Base-by-base conservation (phyloP, 495 filamentous ascomycete genomes). In the Xylaria intraflava region DNA sequence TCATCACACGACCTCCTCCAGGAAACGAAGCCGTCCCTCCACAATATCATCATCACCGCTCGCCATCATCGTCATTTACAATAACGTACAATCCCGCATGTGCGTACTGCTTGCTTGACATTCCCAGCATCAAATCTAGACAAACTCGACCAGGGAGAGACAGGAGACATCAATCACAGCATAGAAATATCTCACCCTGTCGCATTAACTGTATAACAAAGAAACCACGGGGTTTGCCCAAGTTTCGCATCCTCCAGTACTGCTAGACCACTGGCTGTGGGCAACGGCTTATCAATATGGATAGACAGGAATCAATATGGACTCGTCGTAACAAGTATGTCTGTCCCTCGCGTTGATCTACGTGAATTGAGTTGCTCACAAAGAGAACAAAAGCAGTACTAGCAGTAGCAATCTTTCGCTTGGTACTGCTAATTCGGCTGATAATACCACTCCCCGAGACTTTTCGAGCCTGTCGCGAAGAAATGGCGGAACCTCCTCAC, bases 241-340 rank as follows among this genome's bases (percentile, higher is more conserved):
- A 55, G 52, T 48, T 48, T 55, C 45, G 43, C 22, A 12, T 42
- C 33, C 17, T 41, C 16, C 26, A 27, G 39, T 29, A 47, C 31
- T 47, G 51, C 35, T 33, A 41, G 43, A 47, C 51, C 33, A 54
- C 43, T 24, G 33, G 43, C 45, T 49, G 38, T 38, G 27, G 40
- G 44, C 35, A 38, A 55, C 22, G n/a, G 42, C 39, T 40, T 33
- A 26, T 33, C 59, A 62, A 57, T 44, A 64, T 66, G 64, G 64
- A 64, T 79, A 70, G 70, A 56, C 64, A 66, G 50, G 64, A 66
- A 60, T 66, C 64, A 51, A 64, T 95, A 81, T 96, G 90, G 90
- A 89, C 85, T 78, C 87, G 90, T 69, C 87, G 90, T 71, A 83
- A 87, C 67, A 94, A 91, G 89, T 95, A 81, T 74, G 86, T 74